These are phyloP conservation scores for Castanea mollissima DNA, from an alignment of 306 rosid species.

Conservation along the genomic window DNA sequence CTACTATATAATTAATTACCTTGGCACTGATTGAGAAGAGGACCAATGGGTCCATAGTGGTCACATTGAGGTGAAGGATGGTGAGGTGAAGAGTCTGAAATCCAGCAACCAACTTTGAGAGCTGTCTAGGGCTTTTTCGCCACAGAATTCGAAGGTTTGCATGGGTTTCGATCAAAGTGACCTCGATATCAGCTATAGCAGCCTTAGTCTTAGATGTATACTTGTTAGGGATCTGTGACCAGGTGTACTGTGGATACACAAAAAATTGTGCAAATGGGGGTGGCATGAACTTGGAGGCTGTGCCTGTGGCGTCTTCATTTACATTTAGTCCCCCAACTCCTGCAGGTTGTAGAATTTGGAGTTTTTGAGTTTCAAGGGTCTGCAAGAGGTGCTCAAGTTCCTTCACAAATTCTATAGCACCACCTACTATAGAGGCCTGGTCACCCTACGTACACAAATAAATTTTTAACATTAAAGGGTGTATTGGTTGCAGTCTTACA, in stretches of 20 bases:
- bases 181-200: constrained; percentile 84
- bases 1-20: constrained; percentile 39
- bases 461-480: neutral
- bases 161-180: constrained; percentile 84
- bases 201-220: constrained; percentile 56
- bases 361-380: constrained; percentile 74
- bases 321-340: constrained; percentile 18
- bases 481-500: no score
- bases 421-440: constrained; percentile 95
- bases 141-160: constrained; percentile 78
- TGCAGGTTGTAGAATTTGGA: constrained; percentile 41
- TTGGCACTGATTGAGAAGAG: constrained; percentile 83
- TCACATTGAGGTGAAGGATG: constrained; percentile 82
- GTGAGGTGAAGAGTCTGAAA: constrained; percentile 65
- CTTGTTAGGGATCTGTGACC: constrained; percentile 64
- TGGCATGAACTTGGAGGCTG: constrained; percentile 28
- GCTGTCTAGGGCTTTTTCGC: constrained; percentile 45
- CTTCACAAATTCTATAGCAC: constrained; percentile 91
- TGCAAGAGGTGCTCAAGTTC: constrained; percentile 72
- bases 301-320: constrained; percentile 27
- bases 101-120: constrained; percentile 62
- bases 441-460: constrained; percentile 58
- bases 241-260: constrained; percentile 55
- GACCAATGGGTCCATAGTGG: constrained; percentile 57
- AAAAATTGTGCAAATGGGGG: constrained; percentile 64